Percentiles rank a stretch among this genome's conserved stretches.
Conservation (phyloP, 352 stramenopile species). For the Pythium coloratum region DNA sequence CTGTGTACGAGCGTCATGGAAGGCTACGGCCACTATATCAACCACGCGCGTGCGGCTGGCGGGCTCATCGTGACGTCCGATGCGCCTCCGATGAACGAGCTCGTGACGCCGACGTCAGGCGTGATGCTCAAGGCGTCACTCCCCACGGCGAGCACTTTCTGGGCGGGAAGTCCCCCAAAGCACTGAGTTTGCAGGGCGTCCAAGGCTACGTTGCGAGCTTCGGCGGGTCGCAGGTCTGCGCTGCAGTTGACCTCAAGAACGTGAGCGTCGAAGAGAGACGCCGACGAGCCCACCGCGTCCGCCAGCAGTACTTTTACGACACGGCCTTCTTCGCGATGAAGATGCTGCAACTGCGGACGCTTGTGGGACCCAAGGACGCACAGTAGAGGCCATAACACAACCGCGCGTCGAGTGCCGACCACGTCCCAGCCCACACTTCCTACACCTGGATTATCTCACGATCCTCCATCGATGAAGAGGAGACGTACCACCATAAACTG, state of each 20-base stretch:
- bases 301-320: slow-evolving; percentile 62
- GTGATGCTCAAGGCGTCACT: slow-evolving; percentile 40
- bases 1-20: slow-evolving; percentile 53
- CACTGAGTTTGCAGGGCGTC: slow-evolving; percentile 42
- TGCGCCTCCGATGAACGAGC: slow-evolving; percentile 56
- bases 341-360: slow-evolving; percentile 35
- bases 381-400: no score
- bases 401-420: no score
- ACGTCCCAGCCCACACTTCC: no score
- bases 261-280: slow-evolving; percentile 28
- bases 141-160: slow-evolving; percentile 43
- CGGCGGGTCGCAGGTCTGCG: slow-evolving; percentile 34
- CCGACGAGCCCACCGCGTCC: slow-evolving; percentile 31
- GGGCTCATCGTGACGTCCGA: slow-evolving; percentile 46
- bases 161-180: slow-evolving; percentile 41
- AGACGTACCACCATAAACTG: no score
- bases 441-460: no score
- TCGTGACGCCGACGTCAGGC: slow-evolving; percentile 39
- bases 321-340: slow-evolving; percentile 58
- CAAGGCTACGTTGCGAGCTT: slow-evolving; percentile 27
- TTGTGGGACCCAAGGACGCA: not conserved
- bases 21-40: slow-evolving; percentile 61
- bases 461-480: no score
- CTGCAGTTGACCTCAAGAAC: slow-evolving; percentile 51
- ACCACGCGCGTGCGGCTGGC: slow-evolving; percentile 47